Base-by-base conservation (phyloP, 2,329 filamentous ascomycete species). In the Tolypocladium pustulatum region DNA sequence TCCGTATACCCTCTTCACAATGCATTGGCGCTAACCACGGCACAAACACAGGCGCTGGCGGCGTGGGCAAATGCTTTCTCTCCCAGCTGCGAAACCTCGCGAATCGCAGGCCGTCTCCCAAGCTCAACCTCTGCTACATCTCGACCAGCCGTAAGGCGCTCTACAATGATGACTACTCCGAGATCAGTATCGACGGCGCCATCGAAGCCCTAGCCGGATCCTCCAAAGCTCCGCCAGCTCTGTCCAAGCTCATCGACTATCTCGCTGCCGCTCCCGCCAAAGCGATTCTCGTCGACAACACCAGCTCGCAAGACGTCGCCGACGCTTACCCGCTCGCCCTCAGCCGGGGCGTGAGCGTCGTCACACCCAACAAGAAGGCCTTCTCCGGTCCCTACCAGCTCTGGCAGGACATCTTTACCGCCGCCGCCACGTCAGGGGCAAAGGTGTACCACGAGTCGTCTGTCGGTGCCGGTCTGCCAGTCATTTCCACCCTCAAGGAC, bases 341-440 rank as follows among this genome's bases (percentile, higher is more conserved):
- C 61, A 81, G 83, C 67, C 84, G 85, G 63, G 93, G 92, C 15
- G 87, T 99, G 73, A 93, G 86, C 73, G 85, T 99, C 66, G 90
- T 97, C 34, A 99, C 94, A 0, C 92, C 94, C 51, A 99, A 97
- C 81, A 99, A 99, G 80, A 99, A 99, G 76, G 93, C 89, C 17
- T 99, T 99, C 76, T 95, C 91, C 0, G 86, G 89, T 59, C 85
- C 84, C 53, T 86, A 90, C 67, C 79, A 85, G 65, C 78, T 96
- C 58, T 99, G 93, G 92, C 83, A 90, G 68, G 84, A 89, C 62
- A 97, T 99, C 69, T 95, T 96, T 73, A 76, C 78, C 3, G 82
- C 90, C 1, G 87, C 91, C 1, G 79, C 82, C 54, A 79, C 81
- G 36, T 83, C 83, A 1, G 88, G 88, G 51, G 90, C 92, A 51